Evolutionary conservation across 495 filamentous ascomycete genomes (phyloP).

Genomic region (Xylaria cubensis): DNA sequence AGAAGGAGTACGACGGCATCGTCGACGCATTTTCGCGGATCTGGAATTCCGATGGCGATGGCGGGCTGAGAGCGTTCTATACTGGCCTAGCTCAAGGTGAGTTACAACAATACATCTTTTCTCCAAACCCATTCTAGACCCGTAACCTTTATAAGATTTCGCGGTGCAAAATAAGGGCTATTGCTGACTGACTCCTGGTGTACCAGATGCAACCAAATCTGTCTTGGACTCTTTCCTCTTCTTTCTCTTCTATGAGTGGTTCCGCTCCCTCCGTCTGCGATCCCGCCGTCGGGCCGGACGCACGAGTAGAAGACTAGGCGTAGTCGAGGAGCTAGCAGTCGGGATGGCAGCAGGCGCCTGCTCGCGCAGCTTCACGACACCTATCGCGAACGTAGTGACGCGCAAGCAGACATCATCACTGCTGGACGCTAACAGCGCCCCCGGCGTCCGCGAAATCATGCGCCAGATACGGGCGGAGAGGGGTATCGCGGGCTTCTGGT

Average conservation of each 20-base stretch:
- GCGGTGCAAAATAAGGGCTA: conserved; percentile 46
- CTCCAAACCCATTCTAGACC: not conserved
- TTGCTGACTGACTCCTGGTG: conserved; percentile 33
- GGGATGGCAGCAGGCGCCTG: conserved; percentile 81
- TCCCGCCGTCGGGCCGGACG: conserved; percentile 32
- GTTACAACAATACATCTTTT: conserved; percentile 25
- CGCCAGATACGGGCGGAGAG: conserved; percentile 70
- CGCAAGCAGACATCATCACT: conserved; percentile 75
- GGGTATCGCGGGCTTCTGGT: conserved; percentile 83
- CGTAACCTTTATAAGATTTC: not conserved
- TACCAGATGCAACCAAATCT: conserved; percentile 28
- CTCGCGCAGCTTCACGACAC: conserved; percentile 80
- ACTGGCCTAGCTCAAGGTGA: conserved; percentile 76
- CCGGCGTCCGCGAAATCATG: conserved; percentile 64
- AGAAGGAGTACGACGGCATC: conserved; percentile 60
- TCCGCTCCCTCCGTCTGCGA: conserved; percentile 64
- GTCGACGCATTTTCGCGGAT: conserved; percentile 75
- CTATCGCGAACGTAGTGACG: conserved; percentile 83
- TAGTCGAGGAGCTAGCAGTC: conserved; percentile 76
- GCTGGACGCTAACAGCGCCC: conserved; percentile 21
- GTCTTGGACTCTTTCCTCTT: conserved; percentile 52
- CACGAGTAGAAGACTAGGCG: conserved; percentile 59
- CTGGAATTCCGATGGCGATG: conserved; percentile 75
- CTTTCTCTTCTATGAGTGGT: conserved; percentile 74
- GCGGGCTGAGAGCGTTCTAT: conserved; percentile 74